These are phyloP conservation scores for Cenchrus americanus DNA, from an alignment of 176 grass and related monocot genomes.

Conservation along the genomic window DNA sequence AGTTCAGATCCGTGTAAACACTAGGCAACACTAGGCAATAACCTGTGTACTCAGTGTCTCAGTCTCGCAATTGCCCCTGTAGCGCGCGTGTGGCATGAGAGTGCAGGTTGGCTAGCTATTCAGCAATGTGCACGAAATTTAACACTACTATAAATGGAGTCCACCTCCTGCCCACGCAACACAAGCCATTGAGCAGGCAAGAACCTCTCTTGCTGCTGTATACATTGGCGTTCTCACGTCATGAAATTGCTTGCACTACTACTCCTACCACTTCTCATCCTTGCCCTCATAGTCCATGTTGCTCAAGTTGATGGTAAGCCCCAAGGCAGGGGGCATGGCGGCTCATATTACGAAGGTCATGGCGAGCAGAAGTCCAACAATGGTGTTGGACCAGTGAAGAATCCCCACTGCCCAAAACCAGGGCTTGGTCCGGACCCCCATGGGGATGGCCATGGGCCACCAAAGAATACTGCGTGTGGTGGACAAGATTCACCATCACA, in stretches of 20 bases:
- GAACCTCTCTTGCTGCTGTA: neutral
- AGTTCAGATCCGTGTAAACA: neutral
- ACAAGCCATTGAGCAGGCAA: neutral
- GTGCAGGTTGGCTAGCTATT: too few relatives aligned
- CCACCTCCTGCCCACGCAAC: neutral
- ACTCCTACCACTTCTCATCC: neutral
- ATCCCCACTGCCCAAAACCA: conserved; percentile 51
- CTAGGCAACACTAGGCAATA: neutral
- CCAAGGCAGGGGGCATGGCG: neutral
- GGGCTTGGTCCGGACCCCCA: conserved; percentile 29
- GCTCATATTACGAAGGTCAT: neutral
- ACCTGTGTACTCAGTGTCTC: neutral
- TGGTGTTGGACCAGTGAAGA: conserved; percentile 44
- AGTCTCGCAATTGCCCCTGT: too few relatives aligned
- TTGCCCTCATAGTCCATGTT: neutral
- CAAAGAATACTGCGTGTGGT: neutral
- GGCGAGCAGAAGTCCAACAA: neutral
- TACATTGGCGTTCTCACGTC: conserved; percentile 10
- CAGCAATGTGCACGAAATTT: neutral
- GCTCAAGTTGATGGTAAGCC: neutral
- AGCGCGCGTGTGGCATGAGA: too few relatives aligned
- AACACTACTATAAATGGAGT: conserved; percentile 32
- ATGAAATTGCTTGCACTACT: conserved; percentile 34
- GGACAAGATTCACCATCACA: neutral
- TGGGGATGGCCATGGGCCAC: neutral